Percentiles rank a stretch among this genome's conserved stretches.
These are phyloP conservation scores for Camellia lanceoleosa DNA, from an alignment of 148 eudicot genomes.

Conservation along the genomic window DNA sequence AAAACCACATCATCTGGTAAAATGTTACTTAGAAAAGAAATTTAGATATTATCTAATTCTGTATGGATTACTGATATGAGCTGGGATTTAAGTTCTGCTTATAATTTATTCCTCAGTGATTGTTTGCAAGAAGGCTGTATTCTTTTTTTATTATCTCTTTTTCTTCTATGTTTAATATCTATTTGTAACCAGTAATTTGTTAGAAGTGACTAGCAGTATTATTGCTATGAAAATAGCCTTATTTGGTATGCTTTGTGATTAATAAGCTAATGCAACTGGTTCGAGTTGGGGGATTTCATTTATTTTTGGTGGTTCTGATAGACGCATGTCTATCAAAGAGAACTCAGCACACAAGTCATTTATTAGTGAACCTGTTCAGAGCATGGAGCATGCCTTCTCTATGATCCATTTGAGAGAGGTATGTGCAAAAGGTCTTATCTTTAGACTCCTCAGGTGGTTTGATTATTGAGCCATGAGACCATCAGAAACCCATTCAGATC, in stretches of 20 bases:
- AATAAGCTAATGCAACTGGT: conserved; percentile 46
- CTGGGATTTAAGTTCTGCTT: not conserved
- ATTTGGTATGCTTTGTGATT: conserved; percentile 14
- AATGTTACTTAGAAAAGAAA: conserved; percentile 3
- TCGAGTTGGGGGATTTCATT: conserved; percentile 86
- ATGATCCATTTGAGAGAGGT: conserved; percentile 90
- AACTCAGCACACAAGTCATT: conserved; percentile 39
- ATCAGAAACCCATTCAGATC: conserved; percentile 71
- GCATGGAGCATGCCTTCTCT: conserved; percentile 56
- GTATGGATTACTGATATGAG: not conserved
- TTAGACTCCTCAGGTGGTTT: not conserved
- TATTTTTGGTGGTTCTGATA: conserved; percentile 67
- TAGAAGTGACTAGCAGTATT: not conserved
- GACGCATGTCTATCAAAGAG: conserved; percentile 54
- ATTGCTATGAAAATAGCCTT: not conserved
- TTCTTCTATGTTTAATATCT: not conserved
- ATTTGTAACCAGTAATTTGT: not conserved
- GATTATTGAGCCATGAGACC: conserved; percentile 46
- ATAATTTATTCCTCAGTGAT: not conserved
- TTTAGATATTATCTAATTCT: too few relatives aligned
- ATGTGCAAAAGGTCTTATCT: conserved; percentile 9
- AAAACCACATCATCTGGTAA: conserved; percentile 69
- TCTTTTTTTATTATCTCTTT: not conserved
- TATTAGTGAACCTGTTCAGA: conserved; percentile 59
- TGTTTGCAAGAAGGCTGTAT: conserved; percentile 1